Evolutionary conservation across 441 rosid genomes (phyloP), one percentile per base, ranked within the genome.

Genomic region (Cnidoscolus chayamansa): DNA sequence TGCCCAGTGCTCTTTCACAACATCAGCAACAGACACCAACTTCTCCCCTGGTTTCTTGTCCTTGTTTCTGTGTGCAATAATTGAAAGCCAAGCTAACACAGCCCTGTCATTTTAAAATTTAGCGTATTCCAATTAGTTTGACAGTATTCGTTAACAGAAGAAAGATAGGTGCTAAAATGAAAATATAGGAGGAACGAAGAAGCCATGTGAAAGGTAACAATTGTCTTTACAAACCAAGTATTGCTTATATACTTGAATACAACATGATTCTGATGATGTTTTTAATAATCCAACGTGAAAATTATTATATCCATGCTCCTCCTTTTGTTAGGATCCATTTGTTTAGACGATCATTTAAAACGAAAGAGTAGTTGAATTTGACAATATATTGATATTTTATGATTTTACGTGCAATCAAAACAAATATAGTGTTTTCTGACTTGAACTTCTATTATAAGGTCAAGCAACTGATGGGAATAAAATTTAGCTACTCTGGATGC

Each of bases 21-120:
- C 86, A 81, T 90, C 95, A 69, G 98, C 78, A 68, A 91, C 95
- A 76, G 93, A 87, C 49, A 88, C 76, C 77, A 95, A 82, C 77
- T 86, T 86, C 67, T 91, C 97, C 78, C 90, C 97, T 10, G 85
- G 84, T 82, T 88, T 85, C 80, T 80, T 90, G 83, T 89, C 95
- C 80, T 87, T 90, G 87, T 92, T 92, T 82, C 73, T 84, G 81
- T 86, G 76, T 17, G 98, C 98, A 65, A 95, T 81, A 73, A 92
- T 91, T 10, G 99, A 91, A 74, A 95, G 97, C 98, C 98, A 95
- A 54, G 99, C 97, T 74, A 95, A 82, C 43, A 93, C 95, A 81
- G 98, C 96, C 99, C 97, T 91, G 86, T 71, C 58, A 84, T 67
- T 74, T 65, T 10, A 20, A 64, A 71, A 77, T 10, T 64, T 55